phyloP scores from a whole-genome alignment of 192 early-diverging fungal species.

The Backusella liffmaniae region DNA sequence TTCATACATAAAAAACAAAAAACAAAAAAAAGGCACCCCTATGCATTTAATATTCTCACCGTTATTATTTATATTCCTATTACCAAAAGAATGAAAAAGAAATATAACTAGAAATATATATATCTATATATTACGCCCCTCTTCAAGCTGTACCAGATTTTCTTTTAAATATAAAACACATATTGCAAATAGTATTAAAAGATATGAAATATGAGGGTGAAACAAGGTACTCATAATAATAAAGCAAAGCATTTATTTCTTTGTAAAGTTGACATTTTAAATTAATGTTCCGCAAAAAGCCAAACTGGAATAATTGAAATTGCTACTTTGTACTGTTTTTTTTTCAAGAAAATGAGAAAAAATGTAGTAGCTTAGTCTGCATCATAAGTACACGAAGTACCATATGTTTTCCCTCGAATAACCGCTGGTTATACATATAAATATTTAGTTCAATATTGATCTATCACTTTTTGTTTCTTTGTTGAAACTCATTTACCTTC shows the following conservation, averaged over 20 bases:
- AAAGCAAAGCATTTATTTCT: too few species aligned
- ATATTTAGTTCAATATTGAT: not conserved
- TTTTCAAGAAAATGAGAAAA: not conserved
- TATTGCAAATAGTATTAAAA: too few species aligned
- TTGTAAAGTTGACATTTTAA: too few species aligned
- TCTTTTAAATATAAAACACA: too few species aligned
- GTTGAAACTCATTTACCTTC: constrained; percentile 25
- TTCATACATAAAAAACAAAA: not conserved
- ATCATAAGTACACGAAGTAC: constrained; percentile 39
- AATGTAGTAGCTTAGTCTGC: constrained; percentile 11
- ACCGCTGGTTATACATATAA: constrained; percentile 23
- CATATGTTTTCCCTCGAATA: constrained; percentile 42
- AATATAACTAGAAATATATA: not conserved
- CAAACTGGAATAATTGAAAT: not conserved
- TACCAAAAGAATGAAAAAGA: not conserved
- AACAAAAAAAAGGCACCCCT: not conserved
- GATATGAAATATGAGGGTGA: too few species aligned
- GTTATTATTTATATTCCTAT: not conserved
- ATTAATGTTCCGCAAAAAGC: too few species aligned
- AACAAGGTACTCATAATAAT: too few species aligned
- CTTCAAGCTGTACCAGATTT: too few species aligned
- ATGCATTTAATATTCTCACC: not conserved
- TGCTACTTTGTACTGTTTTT: too few species aligned
- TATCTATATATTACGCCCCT: too few species aligned
- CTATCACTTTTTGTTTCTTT: not conserved